Conservation (phyloP, 306 rosid species). For the Begonia masoniana region DNA sequence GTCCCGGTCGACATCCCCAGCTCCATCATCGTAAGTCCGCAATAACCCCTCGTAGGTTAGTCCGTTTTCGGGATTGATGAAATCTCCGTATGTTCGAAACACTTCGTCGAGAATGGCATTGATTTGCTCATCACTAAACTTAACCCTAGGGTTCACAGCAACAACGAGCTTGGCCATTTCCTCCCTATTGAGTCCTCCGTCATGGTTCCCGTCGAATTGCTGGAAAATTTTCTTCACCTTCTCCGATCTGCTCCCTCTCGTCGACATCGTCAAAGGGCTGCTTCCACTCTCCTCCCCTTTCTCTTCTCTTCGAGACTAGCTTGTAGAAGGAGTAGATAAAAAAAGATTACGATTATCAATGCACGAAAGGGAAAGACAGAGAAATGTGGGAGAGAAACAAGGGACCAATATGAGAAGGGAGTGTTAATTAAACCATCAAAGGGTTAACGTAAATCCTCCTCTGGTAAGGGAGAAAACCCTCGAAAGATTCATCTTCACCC, state of each 20-base stretch:
- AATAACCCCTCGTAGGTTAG: constrained; percentile 81
- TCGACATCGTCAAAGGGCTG: constrained; percentile 56
- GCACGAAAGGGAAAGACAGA: not conserved
- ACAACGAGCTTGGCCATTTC: constrained; percentile 96
- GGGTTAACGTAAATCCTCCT: too few species aligned
- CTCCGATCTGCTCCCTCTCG: constrained; percentile 97
- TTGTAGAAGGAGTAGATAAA: not conserved
- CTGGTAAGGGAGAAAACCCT: not conserved
- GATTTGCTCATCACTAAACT: constrained; percentile 95
- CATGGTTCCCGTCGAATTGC: constrained; percentile 66
- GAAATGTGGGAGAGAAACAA: not conserved
- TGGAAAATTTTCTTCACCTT: constrained; percentile 81
- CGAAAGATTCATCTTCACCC: not conserved
- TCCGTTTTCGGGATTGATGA: constrained; percentile 80
- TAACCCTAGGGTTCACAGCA: constrained; percentile 97
- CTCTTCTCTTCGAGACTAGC: not conserved
- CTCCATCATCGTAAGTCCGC: constrained; percentile 92
- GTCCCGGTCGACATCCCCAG: constrained; percentile 95
- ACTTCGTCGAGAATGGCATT: constrained; percentile 96
- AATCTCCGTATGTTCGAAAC: constrained; percentile 76
- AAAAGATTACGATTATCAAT: not conserved
- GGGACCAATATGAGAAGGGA: not conserved
- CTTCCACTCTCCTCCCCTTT: not conserved
- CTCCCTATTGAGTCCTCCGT: constrained; percentile 75
- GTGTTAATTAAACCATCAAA: not conserved